Base-by-base conservation (phyloP, 2,329 filamentous ascomycete species). In the Trichophyton schoenleinii region DNA sequence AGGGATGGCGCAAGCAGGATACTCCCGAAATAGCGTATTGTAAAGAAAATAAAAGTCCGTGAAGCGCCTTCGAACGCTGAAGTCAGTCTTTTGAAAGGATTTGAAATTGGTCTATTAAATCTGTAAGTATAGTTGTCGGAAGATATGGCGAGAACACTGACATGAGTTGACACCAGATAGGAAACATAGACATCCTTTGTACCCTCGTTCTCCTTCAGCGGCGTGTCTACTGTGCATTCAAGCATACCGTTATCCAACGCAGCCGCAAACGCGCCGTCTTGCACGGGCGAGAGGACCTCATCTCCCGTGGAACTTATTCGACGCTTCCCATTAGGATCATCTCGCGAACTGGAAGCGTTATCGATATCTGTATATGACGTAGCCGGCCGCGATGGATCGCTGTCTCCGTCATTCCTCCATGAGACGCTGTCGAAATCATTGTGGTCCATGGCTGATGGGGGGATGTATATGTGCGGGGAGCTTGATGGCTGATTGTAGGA, bases 41-140 rank as follows among this genome's bases (percentile, higher is more conserved):
- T 89, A 96, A 64, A 99, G 84, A 73, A 96, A 99, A 67, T 95
- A 87, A 72, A 99, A 99, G 77, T 99, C 94, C 68, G 92, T 97
- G 77, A 96, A 99, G 70, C 94, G 89, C 67, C 94, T 85, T 64
- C 94, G 88, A 64, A 95, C 87, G 28, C 81, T 81, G 64, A 90
- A 91, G 20, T 86, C 84, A 41, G 88, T 79, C 72, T 87, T 89
- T 73, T 94, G 87, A 75, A 97, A 99, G 66, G 91, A 88, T 67
- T 91, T 87, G 75, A 97, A 97, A 68, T 95, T 91, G 66, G 91
- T 95, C 91, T 96, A 65, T 34, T 11, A n/a, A 63, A 61, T 36
- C n/a, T 31, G 20, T 58, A 60, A 31, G 20, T 58, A 61, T 38
- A n/a, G n/a, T 25, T 36, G 31, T 31, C 36, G 38, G 41, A 22